Conservation (phyloP, 768 basidiomycete genomes). For the Lenzites betulinus region DNA sequence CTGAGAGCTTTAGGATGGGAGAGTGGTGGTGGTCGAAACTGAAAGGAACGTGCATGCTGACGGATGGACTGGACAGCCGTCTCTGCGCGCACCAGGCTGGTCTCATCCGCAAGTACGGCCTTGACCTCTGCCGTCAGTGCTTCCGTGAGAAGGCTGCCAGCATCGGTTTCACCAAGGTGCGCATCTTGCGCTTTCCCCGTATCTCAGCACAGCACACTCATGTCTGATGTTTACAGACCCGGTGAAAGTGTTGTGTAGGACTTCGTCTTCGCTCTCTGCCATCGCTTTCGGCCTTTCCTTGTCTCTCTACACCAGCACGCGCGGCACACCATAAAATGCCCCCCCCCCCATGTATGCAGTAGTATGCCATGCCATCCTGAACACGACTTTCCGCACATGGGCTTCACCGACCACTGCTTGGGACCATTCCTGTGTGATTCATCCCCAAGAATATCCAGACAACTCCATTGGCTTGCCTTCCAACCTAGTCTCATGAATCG, state of each 20-base stretch:
- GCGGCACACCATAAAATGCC: slow-evolving; percentile 18
- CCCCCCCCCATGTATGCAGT: slow-evolving; percentile 25
- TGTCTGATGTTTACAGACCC: slow-evolving; percentile 18
- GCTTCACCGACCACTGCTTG: background rate
- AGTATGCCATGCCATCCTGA: slow-evolving; percentile 29
- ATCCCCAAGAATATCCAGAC: too few species aligned
- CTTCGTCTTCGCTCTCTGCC: slow-evolving; percentile 3
- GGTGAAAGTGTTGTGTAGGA: slow-evolving; percentile 20
- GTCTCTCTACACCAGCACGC: background rate
- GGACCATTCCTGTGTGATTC: background rate
- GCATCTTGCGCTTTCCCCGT: background rate
- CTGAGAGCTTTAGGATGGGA: too few species aligned
- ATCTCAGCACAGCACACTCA: background rate
- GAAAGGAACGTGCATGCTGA: slow-evolving; percentile 16
- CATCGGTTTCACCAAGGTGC: slow-evolving; percentile 93
- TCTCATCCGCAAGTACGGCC: slow-evolving; percentile 96
- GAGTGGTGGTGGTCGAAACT: background rate
- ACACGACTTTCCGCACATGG: slow-evolving; percentile 19
- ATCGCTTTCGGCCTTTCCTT: slow-evolving; percentile 15
- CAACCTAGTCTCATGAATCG: too few species aligned
- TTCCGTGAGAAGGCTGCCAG: slow-evolving; percentile 95
- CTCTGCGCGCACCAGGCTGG: slow-evolving; percentile 97
- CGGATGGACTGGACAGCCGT: slow-evolving; percentile 54
- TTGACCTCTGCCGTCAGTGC: slow-evolving; percentile 97
- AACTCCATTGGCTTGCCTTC: too few species aligned